phyloP scores from a whole-genome alignment of 2,329 filamentous ascomycete species.

The Colletotrichum tropicale region DNA sequence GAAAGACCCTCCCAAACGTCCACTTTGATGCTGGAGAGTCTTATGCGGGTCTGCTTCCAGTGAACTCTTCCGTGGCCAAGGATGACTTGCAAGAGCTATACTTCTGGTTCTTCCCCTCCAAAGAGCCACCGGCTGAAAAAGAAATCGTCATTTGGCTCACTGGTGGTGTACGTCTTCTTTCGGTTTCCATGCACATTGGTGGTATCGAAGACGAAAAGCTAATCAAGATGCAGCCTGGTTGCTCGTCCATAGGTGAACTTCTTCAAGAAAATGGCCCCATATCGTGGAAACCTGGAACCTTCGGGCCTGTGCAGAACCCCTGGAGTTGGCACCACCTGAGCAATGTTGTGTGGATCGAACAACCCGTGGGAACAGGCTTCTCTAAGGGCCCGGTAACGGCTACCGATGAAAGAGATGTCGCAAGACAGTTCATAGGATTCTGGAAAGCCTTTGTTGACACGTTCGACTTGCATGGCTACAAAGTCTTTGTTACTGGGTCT shows the following conservation, averaged over 20 bases:
- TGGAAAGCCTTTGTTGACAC: constrained; percentile 78
- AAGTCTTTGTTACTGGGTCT: constrained; percentile 77
- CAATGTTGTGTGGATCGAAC: constrained; percentile 79
- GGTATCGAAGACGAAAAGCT: not conserved
- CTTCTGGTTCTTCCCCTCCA: constrained; percentile 69
- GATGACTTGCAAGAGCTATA: constrained; percentile 54
- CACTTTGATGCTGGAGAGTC: constrained; percentile 71
- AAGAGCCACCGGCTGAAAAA: constrained; percentile 52
- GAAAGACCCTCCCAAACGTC: constrained; percentile 69
- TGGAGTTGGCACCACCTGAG: constrained; percentile 79
- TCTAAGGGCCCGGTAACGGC: constrained; percentile 68
- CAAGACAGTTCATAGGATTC: constrained; percentile 76
- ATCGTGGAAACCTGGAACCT: constrained; percentile 72
- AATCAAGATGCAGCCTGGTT: constrained; percentile 48
- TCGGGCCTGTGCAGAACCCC: constrained; percentile 65
- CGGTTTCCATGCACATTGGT: not conserved
- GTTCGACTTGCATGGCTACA: constrained; percentile 68
- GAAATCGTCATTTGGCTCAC: constrained; percentile 69
- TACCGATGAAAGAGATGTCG: constrained; percentile 70
- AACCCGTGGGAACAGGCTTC: constrained; percentile 72
- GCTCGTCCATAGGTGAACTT: constrained; percentile 68
- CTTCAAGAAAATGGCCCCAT: constrained; percentile 81
- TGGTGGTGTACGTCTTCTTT: constrained; percentile 43
- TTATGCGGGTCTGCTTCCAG: constrained; percentile 65
- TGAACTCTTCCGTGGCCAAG: constrained; percentile 46